A percentile compares a stretch with the other conserved stretches of the same genome.
phyloP scores from a whole-genome alignment of 805 yeast genomes.

The Myxozyma neglecta region DNA sequence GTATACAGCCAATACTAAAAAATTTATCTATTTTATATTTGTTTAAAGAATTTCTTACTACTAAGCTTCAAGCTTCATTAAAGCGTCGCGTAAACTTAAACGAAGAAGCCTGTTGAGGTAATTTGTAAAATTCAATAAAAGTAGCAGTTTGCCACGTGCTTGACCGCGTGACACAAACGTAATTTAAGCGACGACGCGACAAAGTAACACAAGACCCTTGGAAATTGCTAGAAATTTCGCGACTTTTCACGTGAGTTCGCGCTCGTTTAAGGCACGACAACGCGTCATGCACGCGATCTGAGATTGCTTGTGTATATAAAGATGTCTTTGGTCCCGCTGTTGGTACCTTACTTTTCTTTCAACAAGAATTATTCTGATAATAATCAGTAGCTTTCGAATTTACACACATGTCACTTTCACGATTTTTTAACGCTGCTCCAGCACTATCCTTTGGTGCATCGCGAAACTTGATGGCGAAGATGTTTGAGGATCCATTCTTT shows the following conservation, averaged over 20 bases:
- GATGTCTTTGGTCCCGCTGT: not conserved
- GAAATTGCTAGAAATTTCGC: conserved; percentile 7
- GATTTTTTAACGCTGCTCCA: conserved; percentile 20
- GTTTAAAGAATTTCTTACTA: too few relatives aligned
- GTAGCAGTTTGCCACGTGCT: too few relatives aligned
- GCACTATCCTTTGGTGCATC: conserved; percentile 13
- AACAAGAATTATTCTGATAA: not conserved
- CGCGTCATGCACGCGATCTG: not conserved
- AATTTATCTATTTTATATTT: too few relatives aligned
- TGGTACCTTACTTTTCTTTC: conserved; percentile 4
- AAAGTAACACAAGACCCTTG: conserved; percentile 4
- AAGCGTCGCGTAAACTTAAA: too few relatives aligned
- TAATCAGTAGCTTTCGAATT: not conserved
- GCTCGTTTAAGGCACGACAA: too few relatives aligned
- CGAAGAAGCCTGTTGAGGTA: too few relatives aligned
- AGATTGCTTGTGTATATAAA: not conserved
- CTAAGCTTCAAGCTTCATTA: too few relatives aligned
- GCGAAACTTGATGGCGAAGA: conserved; percentile 2
- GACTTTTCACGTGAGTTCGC: not conserved
- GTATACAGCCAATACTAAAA: too few relatives aligned
- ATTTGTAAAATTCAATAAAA: too few relatives aligned
- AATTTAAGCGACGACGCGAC: too few relatives aligned
- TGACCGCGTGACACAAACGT: too few relatives aligned
- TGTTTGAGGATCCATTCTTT: conserved; percentile 26
- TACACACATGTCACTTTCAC: conserved; percentile 23